These are phyloP conservation scores for Neocatenulostroma microsporum DNA, from an alignment of 2,329 filamentous ascomycete species.

Conservation along the genomic window DNA sequence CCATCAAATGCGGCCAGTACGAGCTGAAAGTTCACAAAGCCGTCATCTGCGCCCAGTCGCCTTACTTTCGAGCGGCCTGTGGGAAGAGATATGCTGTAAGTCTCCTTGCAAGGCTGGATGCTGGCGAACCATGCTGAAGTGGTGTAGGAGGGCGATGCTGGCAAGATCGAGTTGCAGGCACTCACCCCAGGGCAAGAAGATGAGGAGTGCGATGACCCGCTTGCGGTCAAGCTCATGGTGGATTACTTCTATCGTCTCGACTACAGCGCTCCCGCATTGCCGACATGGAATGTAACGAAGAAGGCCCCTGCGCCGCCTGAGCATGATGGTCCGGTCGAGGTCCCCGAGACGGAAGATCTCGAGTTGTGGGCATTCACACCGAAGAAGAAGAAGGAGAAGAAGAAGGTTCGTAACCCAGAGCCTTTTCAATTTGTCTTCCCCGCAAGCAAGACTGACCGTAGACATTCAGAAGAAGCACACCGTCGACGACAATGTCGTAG, in stretches of 20 bases:
- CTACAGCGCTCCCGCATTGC: constrained; percentile 12
- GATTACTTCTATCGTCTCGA: constrained; percentile 24
- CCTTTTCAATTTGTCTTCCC: no score
- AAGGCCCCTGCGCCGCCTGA: no score
- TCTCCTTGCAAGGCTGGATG: constrained; percentile 23
- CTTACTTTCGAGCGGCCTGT: constrained; percentile 25
- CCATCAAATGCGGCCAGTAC: constrained; percentile 33
- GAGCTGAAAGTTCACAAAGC: constrained; percentile 36
- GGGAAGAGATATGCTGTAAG: constrained; percentile 20
- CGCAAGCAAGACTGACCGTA: no score
- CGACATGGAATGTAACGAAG: no score
- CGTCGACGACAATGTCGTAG: not conserved
- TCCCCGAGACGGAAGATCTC: no score
- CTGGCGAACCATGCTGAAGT: no score
- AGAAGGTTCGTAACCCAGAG: no score
- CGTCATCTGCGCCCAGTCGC: constrained; percentile 34
- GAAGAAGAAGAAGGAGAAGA: no score
- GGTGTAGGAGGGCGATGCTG: constrained; percentile 9
- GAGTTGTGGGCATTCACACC: no score
- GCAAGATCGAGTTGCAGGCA: constrained; percentile 13
- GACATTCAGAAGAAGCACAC: no score
- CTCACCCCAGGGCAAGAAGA: constrained; percentile 9
- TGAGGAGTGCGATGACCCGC: constrained; percentile 18
- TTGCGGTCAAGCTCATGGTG: constrained; percentile 20
- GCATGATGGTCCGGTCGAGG: no score